These are phyloP conservation scores for Paecilomyces sp. DNA, from an alignment of 2,329 filamentous ascomycete genomes.

Conservation along the genomic window DNA sequence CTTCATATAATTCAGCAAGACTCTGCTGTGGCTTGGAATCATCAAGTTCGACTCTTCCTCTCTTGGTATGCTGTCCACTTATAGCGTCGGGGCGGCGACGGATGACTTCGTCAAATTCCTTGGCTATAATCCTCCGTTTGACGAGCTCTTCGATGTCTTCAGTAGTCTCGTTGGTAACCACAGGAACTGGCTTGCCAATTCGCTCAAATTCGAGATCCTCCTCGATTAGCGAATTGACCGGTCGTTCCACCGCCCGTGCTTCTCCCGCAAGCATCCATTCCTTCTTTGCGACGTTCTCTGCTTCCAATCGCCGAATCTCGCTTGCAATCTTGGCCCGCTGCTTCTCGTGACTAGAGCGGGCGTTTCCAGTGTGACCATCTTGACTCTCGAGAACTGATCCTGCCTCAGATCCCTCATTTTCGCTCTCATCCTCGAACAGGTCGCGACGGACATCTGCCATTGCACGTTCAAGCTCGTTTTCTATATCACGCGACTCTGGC, in stretches of 20 bases:
- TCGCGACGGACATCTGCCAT: constrained; percentile 85
- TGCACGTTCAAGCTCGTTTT: constrained; percentile 68
- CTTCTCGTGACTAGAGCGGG: constrained; percentile 70
- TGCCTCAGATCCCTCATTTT: constrained; percentile 60
- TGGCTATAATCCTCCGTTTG: constrained; percentile 82
- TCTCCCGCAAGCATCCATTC: constrained; percentile 89
- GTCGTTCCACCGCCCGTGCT: constrained; percentile 72
- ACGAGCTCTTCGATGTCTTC: constrained; percentile 91
- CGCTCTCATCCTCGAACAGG: constrained; percentile 71
- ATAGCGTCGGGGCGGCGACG: constrained; percentile 71
- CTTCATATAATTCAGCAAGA: constrained; percentile 88
- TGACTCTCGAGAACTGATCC: constrained; percentile 41
- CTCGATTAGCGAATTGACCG: constrained; percentile 85
- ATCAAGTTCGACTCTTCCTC: constrained; percentile 72
- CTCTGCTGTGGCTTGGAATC: constrained; percentile 82
- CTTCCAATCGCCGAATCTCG: constrained; percentile 87
- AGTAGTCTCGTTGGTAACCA: constrained; percentile 84
- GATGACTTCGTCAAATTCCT: constrained; percentile 87
- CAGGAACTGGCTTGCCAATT: constrained; percentile 85
- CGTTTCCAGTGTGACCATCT: constrained; percentile 12
- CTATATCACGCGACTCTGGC: constrained; percentile 40
- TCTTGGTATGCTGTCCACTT: constrained; percentile 54
- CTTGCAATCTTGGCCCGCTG: constrained; percentile 77
- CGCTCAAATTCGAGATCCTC: constrained; percentile 95
- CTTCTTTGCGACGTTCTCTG: constrained; percentile 79